phyloP scores from a whole-genome alignment of 345 rosid genomes.

The Hypericum androsaemum region DNA sequence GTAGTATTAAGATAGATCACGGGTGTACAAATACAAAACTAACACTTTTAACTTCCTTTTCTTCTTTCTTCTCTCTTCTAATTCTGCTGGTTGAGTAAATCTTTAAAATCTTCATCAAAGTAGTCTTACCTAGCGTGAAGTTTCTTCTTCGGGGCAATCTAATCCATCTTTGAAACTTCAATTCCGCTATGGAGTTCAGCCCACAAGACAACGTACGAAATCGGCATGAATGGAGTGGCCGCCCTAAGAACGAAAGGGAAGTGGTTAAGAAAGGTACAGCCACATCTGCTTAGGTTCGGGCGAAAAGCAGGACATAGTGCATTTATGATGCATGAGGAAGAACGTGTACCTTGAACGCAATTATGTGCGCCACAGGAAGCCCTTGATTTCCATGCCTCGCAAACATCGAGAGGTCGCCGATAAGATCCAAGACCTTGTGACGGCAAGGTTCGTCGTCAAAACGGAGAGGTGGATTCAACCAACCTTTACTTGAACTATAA shows the following conservation, averaged over 20 bases:
- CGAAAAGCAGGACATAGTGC: too few relatives aligned
- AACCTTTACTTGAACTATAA: conserved; percentile 37
- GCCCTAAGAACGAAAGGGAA: conserved; percentile 27
- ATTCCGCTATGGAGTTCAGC: neutral
- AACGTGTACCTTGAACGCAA: conserved; percentile 53
- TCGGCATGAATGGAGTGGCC: conserved; percentile 49
- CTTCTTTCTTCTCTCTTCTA: too few relatives aligned
- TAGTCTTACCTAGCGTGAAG: too few relatives aligned
- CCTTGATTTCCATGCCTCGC: conserved; percentile 69
- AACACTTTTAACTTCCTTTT: too few relatives aligned
- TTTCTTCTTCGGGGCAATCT: too few relatives aligned
- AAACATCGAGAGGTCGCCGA: conserved; percentile 75
- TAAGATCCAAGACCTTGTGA: conserved; percentile 77
- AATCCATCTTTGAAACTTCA: too few relatives aligned
- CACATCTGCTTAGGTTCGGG: too few relatives aligned
- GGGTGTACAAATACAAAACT: too few relatives aligned
- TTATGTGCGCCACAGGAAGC: conserved; percentile 66
- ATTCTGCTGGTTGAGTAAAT: too few relatives aligned
- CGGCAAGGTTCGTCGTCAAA: conserved; percentile 74
- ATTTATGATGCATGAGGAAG: neutral
- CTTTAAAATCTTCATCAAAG: too few relatives aligned
- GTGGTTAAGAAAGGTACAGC: neutral
- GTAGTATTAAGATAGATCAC: too few relatives aligned
- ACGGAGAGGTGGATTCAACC: conserved; percentile 78
- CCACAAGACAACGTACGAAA: conserved; percentile 29